Evolutionary conservation across 768 basidiomycete genomes (phyloP).

Genomic region (Leccinum barrowsii): DNA sequence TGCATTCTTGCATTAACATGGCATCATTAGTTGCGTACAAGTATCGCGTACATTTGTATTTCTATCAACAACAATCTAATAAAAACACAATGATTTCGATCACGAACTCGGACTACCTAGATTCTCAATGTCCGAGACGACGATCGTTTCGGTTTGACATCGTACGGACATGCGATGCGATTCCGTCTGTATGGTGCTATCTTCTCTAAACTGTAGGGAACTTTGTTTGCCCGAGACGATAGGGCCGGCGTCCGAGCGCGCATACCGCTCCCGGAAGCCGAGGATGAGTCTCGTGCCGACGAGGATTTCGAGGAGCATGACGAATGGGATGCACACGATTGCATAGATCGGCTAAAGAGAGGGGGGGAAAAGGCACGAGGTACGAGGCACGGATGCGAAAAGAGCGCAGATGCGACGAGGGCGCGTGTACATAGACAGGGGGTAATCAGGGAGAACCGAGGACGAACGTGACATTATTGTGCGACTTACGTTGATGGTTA

Average conservation of each 20-base stretch:
- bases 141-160: slow-evolving; percentile 18
- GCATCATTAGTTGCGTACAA: slow-evolving; percentile 4
- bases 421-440: neutral
- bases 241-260: slow-evolving; percentile 10
- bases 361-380: neutral
- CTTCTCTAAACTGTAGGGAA: slow-evolving; percentile 17
- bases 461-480: too few species aligned
- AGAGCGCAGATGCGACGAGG: neutral
- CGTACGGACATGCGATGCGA: slow-evolving; percentile 5
- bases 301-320: slow-evolving; percentile 30
- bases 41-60: slow-evolving; percentile 17
- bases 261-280: slow-evolving; percentile 30
- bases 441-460: neutral
- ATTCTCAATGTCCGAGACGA: slow-evolving; percentile 8
- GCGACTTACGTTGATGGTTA: slow-evolving; percentile 19
- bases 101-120: neutral
- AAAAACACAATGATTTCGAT: neutral
- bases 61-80: slow-evolving; percentile 11
- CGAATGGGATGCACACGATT: slow-evolving; percentile 30
- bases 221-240: slow-evolving; percentile 7
- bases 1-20: slow-evolving; percentile 11
- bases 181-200: neutral
- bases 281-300: slow-evolving; percentile 31
- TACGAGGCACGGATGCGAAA: neutral
- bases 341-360: slow-evolving; percentile 22